These are phyloP conservation scores for Cubamyces lactineus DNA, from an alignment of 768 basidiomycete species.

Conservation along the genomic window DNA sequence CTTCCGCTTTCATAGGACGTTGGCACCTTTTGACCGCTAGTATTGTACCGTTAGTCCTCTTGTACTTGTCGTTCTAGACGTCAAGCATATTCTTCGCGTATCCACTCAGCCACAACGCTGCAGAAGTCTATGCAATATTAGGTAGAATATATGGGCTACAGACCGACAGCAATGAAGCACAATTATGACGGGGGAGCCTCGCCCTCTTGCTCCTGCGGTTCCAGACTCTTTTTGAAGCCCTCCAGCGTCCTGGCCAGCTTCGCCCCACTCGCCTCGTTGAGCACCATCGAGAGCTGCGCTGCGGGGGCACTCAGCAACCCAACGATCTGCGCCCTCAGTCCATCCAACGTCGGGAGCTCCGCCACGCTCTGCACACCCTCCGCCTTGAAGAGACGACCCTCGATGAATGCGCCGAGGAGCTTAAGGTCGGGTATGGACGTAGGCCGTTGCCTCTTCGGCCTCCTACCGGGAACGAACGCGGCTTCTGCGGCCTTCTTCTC, in stretches of 20 bases:
- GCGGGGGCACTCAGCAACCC: slow-evolving; percentile 80
- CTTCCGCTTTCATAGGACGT: not conserved
- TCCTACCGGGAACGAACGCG: slow-evolving; percentile 69
- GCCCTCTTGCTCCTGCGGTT: slow-evolving; percentile 37
- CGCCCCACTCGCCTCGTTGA: slow-evolving; percentile 71
- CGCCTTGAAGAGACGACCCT: slow-evolving; percentile 69
- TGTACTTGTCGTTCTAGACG: not conserved
- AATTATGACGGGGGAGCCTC: slow-evolving; percentile 19
- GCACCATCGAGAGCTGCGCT: slow-evolving; percentile 69
- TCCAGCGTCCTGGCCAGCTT: slow-evolving; percentile 72
- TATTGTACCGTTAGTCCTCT: slow-evolving; percentile 1
- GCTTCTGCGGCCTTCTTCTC: slow-evolving; percentile 54
- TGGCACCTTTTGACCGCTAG: not conserved
- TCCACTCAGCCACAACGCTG: too few species aligned
- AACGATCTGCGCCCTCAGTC: slow-evolving; percentile 79
- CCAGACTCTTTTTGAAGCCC: slow-evolving; percentile 69
- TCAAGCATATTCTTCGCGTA: not conserved
- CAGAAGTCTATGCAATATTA: slow-evolving; percentile 13
- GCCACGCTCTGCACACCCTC: slow-evolving; percentile 63
- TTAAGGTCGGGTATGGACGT: slow-evolving; percentile 64
- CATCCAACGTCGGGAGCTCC: slow-evolving; percentile 77
- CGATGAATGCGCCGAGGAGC: slow-evolving; percentile 80
- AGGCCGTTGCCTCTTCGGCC: slow-evolving; percentile 61
- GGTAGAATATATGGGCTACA: slow-evolving; percentile 20
- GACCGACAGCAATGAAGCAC: not conserved